Evolutionary conservation across 805 yeast species (phyloP).

Genomic region (Metschnikowia dekortorum): DNA sequence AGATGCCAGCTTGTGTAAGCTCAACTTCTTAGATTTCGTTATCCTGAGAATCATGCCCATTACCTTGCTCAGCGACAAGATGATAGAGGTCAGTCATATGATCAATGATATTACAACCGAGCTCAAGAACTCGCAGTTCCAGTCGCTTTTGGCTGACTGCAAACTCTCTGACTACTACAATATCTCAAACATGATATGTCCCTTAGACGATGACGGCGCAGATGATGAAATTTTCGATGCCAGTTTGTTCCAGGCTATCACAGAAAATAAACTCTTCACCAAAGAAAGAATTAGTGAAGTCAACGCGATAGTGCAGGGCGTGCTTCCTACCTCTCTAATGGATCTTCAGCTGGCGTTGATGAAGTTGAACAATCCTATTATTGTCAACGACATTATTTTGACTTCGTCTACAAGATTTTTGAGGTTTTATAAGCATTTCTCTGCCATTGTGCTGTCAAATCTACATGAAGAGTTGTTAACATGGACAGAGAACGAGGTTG

Average conservation of each 20-base stretch:
- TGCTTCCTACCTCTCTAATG: slow-evolving; percentile 57
- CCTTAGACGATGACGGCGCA: slow-evolving; percentile 52
- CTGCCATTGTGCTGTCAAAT: slow-evolving; percentile 32
- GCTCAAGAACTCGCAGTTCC: slow-evolving; percentile 44
- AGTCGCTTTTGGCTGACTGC: slow-evolving; percentile 46
- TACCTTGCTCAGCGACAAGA: slow-evolving; percentile 35
- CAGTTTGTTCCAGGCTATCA: slow-evolving; percentile 59
- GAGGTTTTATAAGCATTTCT: slow-evolving; percentile 41
- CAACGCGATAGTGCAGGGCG: slow-evolving; percentile 43
- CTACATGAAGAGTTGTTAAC: slow-evolving; percentile 33
- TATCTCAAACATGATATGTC: slow-evolving; percentile 67
- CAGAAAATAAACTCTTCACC: slow-evolving; percentile 55
- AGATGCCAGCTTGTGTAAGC: slow-evolving; percentile 42
- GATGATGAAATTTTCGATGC: slow-evolving; percentile 59
- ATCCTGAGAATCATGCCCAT: slow-evolving; percentile 49
- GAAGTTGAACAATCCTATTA: slow-evolving; percentile 59
- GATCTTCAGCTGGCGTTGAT: slow-evolving; percentile 55
- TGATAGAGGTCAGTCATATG: slow-evolving; percentile 29
- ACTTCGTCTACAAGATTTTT: slow-evolving; percentile 48
- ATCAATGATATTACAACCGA: slow-evolving; percentile 34
- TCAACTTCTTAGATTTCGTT: slow-evolving; percentile 60
- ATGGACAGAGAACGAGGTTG: slow-evolving; percentile 58
- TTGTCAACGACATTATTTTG: slow-evolving; percentile 52
- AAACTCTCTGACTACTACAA: slow-evolving; percentile 58
- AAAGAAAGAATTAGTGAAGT: slow-evolving; percentile 40